These are phyloP conservation scores for Millerozyma miso DNA, from an alignment of 805 yeast genomes.

Conservation along the genomic window DNA sequence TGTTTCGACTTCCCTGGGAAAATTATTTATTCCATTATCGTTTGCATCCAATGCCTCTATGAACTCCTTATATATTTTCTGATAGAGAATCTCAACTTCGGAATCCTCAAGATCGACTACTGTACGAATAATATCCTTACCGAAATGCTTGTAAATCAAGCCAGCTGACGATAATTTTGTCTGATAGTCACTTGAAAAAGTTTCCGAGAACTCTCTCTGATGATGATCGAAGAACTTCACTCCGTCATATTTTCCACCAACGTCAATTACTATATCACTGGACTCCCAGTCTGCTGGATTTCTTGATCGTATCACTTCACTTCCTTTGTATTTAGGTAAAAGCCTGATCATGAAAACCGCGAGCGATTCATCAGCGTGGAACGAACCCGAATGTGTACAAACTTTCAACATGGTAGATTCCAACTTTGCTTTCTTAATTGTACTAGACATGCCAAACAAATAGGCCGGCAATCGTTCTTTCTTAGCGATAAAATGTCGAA, in stretches of 20 bases:
- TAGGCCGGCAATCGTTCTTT: neutral
- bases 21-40: constrained; percentile 86
- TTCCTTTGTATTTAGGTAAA: constrained; percentile 62
- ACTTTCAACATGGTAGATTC: constrained; percentile 46
- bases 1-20: constrained; percentile 46
- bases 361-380: constrained; percentile 95
- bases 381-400: constrained; percentile 89
- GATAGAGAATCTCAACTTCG: constrained; percentile 62
- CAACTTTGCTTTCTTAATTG: constrained; percentile 6
- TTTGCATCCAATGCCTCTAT: constrained; percentile 93
- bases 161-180: constrained; percentile 95
- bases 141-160: constrained; percentile 81
- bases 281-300: constrained; percentile 76
- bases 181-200: constrained; percentile 55
- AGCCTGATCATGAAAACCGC: constrained; percentile 83
- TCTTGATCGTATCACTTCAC: constrained; percentile 78
- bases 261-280: constrained; percentile 93
- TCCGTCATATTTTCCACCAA: constrained; percentile 86
- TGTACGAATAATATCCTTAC: constrained; percentile 61
- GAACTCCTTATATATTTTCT: constrained; percentile 78
- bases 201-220: constrained; percentile 83
- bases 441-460: constrained; percentile 2
- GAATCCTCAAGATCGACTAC: constrained; percentile 32
- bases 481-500: neutral
- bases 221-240: constrained; percentile 90